Evolutionary conservation across 208 protist species (phyloP).

Genomic region (Perkinsela sp.): DNA sequence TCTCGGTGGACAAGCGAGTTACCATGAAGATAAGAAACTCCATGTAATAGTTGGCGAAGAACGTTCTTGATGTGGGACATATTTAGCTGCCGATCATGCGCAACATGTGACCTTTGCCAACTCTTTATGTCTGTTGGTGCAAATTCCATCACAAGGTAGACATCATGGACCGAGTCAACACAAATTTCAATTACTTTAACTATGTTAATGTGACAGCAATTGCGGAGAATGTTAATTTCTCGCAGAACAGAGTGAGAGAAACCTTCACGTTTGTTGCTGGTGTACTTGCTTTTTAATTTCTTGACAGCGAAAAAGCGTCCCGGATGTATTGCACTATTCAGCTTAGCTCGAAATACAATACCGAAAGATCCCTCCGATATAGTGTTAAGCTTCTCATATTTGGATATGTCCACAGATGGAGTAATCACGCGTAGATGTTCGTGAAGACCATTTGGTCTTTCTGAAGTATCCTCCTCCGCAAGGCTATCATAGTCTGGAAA

Average conservation of each 20-base stretch:
- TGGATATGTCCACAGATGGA: too few species aligned
- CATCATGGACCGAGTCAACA: slow-evolving; percentile 8
- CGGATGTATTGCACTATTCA: not conserved
- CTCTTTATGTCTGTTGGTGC: slow-evolving; percentile 28
- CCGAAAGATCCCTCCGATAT: not conserved
- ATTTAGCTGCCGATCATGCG: not conserved
- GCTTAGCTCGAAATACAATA: not conserved
- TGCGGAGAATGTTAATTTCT: not conserved
- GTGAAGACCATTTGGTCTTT: too few species aligned
- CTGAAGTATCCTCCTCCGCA: too few species aligned
- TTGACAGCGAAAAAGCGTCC: not conserved
- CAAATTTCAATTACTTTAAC: not conserved
- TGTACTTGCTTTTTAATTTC: not conserved
- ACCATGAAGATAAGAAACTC: slow-evolving; percentile 45
- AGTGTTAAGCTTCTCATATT: not conserved
- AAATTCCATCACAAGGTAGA: slow-evolving; percentile 53
- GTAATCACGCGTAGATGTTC: too few species aligned
- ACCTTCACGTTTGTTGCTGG: not conserved
- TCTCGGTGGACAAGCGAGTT: slow-evolving; percentile 62
- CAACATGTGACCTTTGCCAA: slow-evolving; percentile 5
- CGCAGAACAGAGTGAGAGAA: not conserved
- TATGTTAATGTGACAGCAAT: not conserved
- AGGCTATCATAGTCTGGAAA: too few species aligned
- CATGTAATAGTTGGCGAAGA: slow-evolving; percentile 34
- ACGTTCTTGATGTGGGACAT: slow-evolving; percentile 1